Conservation (phyloP, 495 filamentous ascomycete genomes). For the Lichina pygmaea region DNA sequence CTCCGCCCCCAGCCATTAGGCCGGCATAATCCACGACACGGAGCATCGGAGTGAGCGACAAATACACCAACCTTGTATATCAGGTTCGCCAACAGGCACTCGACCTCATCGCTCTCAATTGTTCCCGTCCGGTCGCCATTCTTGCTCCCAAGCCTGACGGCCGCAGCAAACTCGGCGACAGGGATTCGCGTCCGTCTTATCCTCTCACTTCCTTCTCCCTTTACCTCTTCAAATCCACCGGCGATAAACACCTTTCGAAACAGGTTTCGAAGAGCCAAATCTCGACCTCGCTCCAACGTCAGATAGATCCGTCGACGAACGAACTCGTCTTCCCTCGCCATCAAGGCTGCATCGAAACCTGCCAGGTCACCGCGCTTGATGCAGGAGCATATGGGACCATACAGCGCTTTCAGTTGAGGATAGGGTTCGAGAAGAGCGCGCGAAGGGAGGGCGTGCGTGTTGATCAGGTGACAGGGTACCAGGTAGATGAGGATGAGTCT, state of each 20-base stretch:
- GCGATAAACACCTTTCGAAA: conserved; percentile 71
- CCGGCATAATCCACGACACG: too few species aligned
- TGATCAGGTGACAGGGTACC: conserved; percentile 73
- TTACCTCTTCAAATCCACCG: conserved; percentile 50
- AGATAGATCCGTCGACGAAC: conserved; percentile 90
- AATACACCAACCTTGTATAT: conserved; percentile 67
- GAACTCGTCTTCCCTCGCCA: conserved; percentile 58
- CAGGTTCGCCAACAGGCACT: conserved; percentile 79
- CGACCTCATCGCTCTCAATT: conserved; percentile 75
- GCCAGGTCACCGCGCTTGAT: conserved; percentile 62
- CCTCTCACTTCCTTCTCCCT: conserved; percentile 14
- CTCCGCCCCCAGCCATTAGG: too few species aligned
- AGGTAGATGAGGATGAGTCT: conserved; percentile 89
- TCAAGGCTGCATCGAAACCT: conserved; percentile 63
- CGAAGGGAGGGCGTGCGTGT: conserved; percentile 58
- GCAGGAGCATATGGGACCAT: conserved; percentile 44
- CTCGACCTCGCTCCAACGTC: conserved; percentile 71
- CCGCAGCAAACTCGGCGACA: conserved; percentile 50
- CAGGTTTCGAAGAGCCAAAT: conserved; percentile 72
- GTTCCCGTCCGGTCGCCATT: conserved; percentile 25
- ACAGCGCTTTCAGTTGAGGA: conserved; percentile 52
- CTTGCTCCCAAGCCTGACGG: conserved; percentile 23
- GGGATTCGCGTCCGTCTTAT: conserved; percentile 53
- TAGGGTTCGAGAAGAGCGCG: conserved; percentile 39
- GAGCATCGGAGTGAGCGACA: conserved; percentile 1